Conservation (phyloP, 1,284 basidiomycete species). For the Cutaneotrichosporon sp. region DNA sequence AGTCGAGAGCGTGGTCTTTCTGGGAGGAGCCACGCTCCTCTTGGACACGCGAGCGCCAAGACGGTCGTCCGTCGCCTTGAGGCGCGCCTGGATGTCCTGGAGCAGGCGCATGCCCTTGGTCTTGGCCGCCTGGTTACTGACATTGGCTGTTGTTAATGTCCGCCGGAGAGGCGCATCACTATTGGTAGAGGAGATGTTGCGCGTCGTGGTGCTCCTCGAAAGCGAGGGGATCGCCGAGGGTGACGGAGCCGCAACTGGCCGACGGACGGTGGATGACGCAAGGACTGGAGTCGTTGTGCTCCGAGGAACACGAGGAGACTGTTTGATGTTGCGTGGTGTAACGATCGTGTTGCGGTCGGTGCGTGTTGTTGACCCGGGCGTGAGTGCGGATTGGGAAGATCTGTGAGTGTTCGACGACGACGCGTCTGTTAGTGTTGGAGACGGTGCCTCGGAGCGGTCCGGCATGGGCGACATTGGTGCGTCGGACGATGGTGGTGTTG, state of each 20-base stretch:
- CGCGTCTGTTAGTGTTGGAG: conserved; percentile 4
- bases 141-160: not conserved
- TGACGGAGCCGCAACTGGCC: conserved; percentile 18
- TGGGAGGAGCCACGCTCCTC: conserved; percentile 49
- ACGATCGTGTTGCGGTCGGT: conserved; percentile 7
- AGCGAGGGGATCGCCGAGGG: conserved; percentile 32
- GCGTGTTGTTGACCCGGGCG: not conserved
- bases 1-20: not conserved
- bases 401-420: conserved; percentile 4
- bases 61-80: conserved; percentile 42
- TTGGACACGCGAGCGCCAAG: conserved; percentile 31
- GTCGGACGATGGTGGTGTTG: conserved; percentile 37
- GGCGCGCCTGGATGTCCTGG: conserved; percentile 37
- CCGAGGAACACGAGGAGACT: conserved; percentile 5
- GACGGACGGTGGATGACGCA: conserved; percentile 5
- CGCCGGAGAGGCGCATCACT: not conserved
- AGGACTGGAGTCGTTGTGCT: conserved; percentile 1
- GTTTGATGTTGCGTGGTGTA: not conserved
- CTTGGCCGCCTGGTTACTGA: conserved; percentile 26
- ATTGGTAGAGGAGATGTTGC: conserved; percentile 23
- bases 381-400: conserved; percentile 1
- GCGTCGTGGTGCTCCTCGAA: conserved; percentile 34
- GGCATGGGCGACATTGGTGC: conserved; percentile 30
- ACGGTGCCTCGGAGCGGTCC: conserved; percentile 10
- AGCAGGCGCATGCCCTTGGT: conserved; percentile 37